Conservation (phyloP, 805 yeast species). For the Teunomyces lycoperdinae region DNA sequence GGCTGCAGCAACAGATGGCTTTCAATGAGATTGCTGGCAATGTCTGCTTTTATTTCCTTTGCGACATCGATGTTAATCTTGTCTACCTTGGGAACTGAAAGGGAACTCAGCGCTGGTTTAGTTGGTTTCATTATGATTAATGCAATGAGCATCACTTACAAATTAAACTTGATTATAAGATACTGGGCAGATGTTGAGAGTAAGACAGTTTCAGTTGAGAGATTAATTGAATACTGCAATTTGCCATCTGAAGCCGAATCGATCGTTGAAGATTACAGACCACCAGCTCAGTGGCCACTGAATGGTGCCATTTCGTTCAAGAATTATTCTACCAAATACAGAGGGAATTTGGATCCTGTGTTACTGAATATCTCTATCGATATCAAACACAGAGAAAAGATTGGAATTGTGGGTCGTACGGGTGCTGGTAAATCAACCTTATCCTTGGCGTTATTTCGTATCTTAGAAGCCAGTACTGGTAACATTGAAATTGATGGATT, state of each 20-base stretch:
- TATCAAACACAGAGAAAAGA: conserved; percentile 22
- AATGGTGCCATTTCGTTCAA: conserved; percentile 21
- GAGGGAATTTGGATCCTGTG: conserved; percentile 25
- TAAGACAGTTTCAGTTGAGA: conserved; percentile 32
- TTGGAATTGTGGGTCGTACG: conserved; percentile 30
- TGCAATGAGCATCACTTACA: conserved; percentile 29
- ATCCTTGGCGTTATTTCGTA: conserved; percentile 27
- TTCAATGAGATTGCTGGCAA: conserved; percentile 34
- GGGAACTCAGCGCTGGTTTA: conserved; percentile 29
- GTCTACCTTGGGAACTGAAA: conserved; percentile 19
- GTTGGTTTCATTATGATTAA: conserved; percentile 39
- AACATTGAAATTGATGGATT: conserved; percentile 22
- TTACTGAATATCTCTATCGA: conserved; percentile 21
- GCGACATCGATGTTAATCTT: conserved; percentile 26
- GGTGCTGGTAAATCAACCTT: conserved; percentile 31
- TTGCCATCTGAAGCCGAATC: conserved; percentile 19
- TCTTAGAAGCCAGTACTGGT: conserved; percentile 25
- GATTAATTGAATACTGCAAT: conserved; percentile 36
- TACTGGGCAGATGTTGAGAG: conserved; percentile 36
- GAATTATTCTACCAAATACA: conserved; percentile 22
- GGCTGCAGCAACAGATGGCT: conserved; percentile 34
- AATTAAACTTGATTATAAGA: conserved; percentile 31
- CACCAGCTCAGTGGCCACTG: conserved; percentile 19
- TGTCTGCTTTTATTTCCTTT: conserved; percentile 33
- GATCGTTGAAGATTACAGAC: conserved; percentile 11